Evolutionary conservation across 2,329 filamentous ascomycete genomes (phyloP).

Genomic region (Aschersonia sp.): DNA sequence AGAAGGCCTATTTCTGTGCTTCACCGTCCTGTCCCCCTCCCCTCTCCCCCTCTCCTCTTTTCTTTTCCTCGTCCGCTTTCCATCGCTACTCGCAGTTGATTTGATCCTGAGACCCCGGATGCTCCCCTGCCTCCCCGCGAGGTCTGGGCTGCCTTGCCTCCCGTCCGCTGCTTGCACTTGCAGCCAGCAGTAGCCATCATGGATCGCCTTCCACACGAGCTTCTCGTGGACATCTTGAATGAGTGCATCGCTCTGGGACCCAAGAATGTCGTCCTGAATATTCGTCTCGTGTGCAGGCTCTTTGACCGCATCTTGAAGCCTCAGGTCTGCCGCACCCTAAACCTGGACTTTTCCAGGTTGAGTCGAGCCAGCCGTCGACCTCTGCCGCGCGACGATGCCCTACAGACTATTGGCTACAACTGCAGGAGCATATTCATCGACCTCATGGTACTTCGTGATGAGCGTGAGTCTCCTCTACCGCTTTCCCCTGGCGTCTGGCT

Average conservation of each 20-base stretch:
- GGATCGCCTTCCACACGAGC: conserved; percentile 32
- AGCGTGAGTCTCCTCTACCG: conserved; percentile 20
- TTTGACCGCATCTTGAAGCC: conserved; percentile 33
- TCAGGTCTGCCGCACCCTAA: conserved; percentile 29
- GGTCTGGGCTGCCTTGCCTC: background rate
- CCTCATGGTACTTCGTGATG: conserved; percentile 36
- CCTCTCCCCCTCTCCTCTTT: no score
- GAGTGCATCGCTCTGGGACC: conserved; percentile 23
- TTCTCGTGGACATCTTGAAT: conserved; percentile 29
- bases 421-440: conserved; percentile 36
- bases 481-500: background rate
- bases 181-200: conserved; percentile 11
- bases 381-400: conserved; percentile 21
- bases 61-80: no score
- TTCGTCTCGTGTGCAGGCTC: conserved; percentile 33
- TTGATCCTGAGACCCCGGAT: no score
- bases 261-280: conserved; percentile 28
- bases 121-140: background rate
- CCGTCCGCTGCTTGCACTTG: background rate
- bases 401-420: conserved; percentile 30
- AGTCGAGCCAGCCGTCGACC: conserved; percentile 17
- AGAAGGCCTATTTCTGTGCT: no score
- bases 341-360: conserved; percentile 34
- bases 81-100: no score
- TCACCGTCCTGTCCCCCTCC: no score